Conservation (phyloP, 768 basidiomycete genomes). For the Lactarius deliciosus region DNA sequence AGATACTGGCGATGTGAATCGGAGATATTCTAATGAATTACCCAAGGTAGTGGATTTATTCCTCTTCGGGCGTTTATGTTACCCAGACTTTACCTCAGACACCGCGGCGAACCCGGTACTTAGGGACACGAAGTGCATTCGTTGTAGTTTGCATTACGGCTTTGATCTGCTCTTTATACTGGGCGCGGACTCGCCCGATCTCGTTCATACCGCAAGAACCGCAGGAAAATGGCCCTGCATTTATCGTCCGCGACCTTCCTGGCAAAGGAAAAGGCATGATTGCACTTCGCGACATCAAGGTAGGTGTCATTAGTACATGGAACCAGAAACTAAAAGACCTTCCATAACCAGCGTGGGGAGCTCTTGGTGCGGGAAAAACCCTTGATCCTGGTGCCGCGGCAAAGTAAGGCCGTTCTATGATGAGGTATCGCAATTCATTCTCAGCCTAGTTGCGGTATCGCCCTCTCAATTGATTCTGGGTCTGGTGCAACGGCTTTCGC, state of each 20-base stretch:
- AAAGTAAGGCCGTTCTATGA: constrained; percentile 38
- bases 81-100: neutral
- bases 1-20: too few relatives aligned
- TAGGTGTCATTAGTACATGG: constrained; percentile 1
- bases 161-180: constrained; percentile 7
- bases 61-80: neutral
- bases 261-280: constrained; percentile 27
- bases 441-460: constrained; percentile 42
- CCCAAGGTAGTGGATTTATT: constrained; percentile 6
- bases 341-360: constrained; percentile 52
- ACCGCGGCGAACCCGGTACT: neutral
- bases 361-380: constrained; percentile 55
- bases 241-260: constrained; percentile 22
- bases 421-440: neutral
- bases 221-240: constrained; percentile 4
- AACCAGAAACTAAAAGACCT: neutral
- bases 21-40: neutral
- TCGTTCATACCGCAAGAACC: neutral
- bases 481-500: constrained; percentile 38
- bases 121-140: neutral
- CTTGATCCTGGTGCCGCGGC: constrained; percentile 50
- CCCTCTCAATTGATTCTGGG: constrained; percentile 46
- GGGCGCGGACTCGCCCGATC: neutral
- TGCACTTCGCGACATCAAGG: constrained; percentile 17
- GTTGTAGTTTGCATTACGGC: constrained; percentile 1